Percentiles rank a stretch among this genome's conserved stretches.
Conservation (phyloP, 2,329 filamentous ascomycete genomes). For the Plectosphaerella sp. region DNA sequence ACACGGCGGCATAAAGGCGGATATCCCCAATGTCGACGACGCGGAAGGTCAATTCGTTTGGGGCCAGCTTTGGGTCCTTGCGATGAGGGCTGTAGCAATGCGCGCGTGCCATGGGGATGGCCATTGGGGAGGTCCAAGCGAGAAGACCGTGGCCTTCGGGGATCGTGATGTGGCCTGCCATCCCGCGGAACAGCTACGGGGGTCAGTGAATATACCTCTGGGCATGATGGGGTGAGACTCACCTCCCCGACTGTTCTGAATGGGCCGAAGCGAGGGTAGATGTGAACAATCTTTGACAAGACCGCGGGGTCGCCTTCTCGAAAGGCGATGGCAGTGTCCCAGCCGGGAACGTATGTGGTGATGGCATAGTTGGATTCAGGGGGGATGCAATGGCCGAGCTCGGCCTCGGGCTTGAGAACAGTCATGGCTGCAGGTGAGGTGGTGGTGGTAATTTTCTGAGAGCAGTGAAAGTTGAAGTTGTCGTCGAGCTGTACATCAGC, state of each 20-base stretch:
- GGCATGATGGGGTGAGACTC: constrained; percentile 4
- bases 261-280: constrained; percentile 43
- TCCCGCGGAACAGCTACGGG: neutral
- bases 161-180: constrained; percentile 18
- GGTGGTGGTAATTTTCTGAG: too few relatives aligned
- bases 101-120: constrained; percentile 17
- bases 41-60: constrained; percentile 29
- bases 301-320: constrained; percentile 34
- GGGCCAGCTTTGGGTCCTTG: constrained; percentile 25
- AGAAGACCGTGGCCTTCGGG: constrained; percentile 18
- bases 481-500: too few relatives aligned
- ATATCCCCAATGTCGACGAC: constrained; percentile 36
- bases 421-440: constrained; percentile 20
- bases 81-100: constrained; percentile 29
- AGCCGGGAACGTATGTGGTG: constrained; percentile 39
- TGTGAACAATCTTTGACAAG: constrained; percentile 29
- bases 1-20: constrained; percentile 39
- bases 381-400: constrained; percentile 39
- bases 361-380: constrained; percentile 42
- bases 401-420: constrained; percentile 30
- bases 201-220: neutral
- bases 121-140: constrained; percentile 21
- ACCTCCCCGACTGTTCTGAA: constrained; percentile 30
- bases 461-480: too few relatives aligned
- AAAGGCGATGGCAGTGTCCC: constrained; percentile 31